phyloP scores from a whole-genome alignment of 495 filamentous ascomycete species.

The Penicillium ucsense region DNA sequence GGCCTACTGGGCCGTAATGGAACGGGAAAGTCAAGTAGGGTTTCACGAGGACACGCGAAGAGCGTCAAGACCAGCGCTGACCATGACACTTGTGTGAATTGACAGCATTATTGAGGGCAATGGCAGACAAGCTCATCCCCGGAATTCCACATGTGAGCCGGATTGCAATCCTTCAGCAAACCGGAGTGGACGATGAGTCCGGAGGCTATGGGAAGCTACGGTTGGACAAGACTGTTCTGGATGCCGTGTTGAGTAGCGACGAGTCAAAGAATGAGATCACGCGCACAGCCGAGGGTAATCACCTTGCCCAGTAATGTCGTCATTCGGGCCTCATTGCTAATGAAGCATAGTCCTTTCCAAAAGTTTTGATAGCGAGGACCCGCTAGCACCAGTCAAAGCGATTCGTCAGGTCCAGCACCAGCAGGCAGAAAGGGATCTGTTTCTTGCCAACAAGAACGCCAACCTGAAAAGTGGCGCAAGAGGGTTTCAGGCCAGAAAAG shows the following conservation, averaged over 20 bases:
- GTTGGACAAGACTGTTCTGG: slow-evolving; percentile 41
- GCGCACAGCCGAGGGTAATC: slow-evolving; percentile 47
- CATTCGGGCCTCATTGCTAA: neutral
- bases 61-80: no score
- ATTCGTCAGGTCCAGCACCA: slow-evolving; percentile 51
- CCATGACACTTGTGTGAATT: no score
- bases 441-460: slow-evolving; percentile 63
- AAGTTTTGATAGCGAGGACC: slow-evolving; percentile 38
- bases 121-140: slow-evolving; percentile 69
- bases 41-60: neutral
- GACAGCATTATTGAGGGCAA: slow-evolving; percentile 58
- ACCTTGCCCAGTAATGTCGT: neutral
- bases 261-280: slow-evolving; percentile 47
- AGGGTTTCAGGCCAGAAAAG: slow-evolving; percentile 63
- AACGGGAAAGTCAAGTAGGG: slow-evolving; percentile 67
- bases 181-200: slow-evolving; percentile 25
- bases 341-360: slow-evolving; percentile 27
- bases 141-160: slow-evolving; percentile 61
- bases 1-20: slow-evolving; percentile 71
- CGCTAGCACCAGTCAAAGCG: slow-evolving; percentile 45
- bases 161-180: slow-evolving; percentile 67
- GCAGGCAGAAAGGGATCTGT: slow-evolving; percentile 49
- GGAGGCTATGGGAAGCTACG: slow-evolving; percentile 5
- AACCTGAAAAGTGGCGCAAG: slow-evolving; percentile 59
- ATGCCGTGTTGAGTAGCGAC: slow-evolving; percentile 60